Evolutionary conservation across 1,284 basidiomycete genomes (phyloP).

Genomic region (Ganoderma multipileum): DNA sequence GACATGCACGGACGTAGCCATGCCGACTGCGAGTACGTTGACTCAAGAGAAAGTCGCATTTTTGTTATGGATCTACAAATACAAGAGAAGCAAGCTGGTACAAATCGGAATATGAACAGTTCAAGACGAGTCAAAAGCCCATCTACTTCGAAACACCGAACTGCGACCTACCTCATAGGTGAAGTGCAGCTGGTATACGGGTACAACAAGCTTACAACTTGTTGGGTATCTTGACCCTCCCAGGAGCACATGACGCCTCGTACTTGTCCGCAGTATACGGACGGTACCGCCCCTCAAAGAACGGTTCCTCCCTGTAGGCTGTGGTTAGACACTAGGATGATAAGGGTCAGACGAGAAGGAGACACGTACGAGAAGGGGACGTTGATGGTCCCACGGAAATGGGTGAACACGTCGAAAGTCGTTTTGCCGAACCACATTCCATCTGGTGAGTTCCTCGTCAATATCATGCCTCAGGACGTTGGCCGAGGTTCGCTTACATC

Average conservation of each 20-base stretch:
- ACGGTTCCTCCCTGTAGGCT: constrained; percentile 39
- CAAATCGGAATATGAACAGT: no score
- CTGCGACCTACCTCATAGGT: no score
- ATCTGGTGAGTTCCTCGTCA: constrained; percentile 37
- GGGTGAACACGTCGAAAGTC: constrained; percentile 55
- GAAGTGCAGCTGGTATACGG: no score
- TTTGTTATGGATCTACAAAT: no score
- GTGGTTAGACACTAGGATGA: not conserved
- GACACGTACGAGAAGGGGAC: constrained; percentile 45
- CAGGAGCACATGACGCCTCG: constrained; percentile 22
- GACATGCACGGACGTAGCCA: no score
- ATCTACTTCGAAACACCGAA: no score
- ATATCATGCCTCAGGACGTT: not conserved
- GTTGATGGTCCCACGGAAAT: constrained; percentile 50
- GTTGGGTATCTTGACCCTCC: constrained; percentile 23
- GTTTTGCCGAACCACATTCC: constrained; percentile 53
- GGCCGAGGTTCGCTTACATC: constrained; percentile 42
- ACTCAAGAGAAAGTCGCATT: no score
- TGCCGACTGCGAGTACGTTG: no score
- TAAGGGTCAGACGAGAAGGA: not conserved
- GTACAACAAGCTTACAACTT: not conserved
- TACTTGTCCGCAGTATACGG: constrained; percentile 44
- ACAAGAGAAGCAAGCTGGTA: no score
- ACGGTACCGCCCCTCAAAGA: constrained; percentile 42
- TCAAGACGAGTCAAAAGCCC: no score